Conservation (phyloP, 106 monocot species). For the Acanthochlamys bracteata region DNA sequence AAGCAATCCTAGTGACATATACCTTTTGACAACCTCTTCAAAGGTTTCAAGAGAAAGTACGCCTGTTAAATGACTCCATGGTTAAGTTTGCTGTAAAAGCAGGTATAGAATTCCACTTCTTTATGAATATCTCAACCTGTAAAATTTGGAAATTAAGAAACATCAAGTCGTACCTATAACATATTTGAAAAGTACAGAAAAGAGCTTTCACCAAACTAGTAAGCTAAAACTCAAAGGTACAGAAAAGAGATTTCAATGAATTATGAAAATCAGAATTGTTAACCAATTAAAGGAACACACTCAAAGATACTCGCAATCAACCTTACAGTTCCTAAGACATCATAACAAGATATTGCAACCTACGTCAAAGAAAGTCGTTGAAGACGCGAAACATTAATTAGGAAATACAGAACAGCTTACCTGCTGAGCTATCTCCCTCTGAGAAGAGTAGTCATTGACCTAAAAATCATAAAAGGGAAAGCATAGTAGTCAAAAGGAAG, state of each 20-base stretch:
- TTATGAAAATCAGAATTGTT: no score
- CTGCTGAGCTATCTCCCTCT: conserved; percentile 81
- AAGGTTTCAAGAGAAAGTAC: conserved; percentile 53
- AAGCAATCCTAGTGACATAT: background rate
- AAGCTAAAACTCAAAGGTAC: no score
- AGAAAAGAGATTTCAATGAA: no score
- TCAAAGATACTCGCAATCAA: no score
- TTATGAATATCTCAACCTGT: conserved; percentile 87
- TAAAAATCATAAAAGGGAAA: conserved; percentile 14
- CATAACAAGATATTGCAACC: no score
- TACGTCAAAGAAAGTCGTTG: no score
- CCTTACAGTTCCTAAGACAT: no score
- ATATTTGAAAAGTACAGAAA: no score
- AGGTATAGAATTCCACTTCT: conserved; percentile 89
- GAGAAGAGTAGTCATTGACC: conserved; percentile 82
- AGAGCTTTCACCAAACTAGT: no score
- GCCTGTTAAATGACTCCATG: conserved; percentile 89
- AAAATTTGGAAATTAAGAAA: background rate
- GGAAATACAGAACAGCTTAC: conserved; percentile 20
- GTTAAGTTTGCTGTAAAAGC: conserved; percentile 96
- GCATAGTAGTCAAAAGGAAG: conserved; percentile 7
- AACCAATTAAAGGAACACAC: no score
- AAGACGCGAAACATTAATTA: no score
- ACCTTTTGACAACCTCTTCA: background rate
- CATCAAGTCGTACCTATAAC: no score